Evolutionary conservation across 2,329 filamentous ascomycete species (phyloP).

Genomic region (Calonectria naviculata): DNA sequence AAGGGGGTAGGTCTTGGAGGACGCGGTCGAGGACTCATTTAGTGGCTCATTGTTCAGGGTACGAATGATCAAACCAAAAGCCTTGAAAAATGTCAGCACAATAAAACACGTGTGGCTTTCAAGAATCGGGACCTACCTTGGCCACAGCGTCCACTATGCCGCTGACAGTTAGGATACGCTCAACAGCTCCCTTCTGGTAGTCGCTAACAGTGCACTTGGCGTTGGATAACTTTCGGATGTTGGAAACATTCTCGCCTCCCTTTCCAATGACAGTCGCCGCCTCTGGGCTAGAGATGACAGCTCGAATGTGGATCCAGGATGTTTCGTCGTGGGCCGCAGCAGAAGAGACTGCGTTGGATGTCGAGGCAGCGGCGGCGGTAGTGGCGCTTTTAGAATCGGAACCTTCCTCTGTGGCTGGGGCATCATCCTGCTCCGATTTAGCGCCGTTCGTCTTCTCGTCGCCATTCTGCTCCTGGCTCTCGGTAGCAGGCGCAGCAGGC

Average conservation of each 20-base stretch:
- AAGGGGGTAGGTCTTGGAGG: conserved; percentile 97
- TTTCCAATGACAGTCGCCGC: conserved; percentile 99
- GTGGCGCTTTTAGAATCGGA: conserved; percentile 54
- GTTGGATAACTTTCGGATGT: conserved; percentile 93
- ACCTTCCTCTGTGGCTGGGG: conserved; percentile 42
- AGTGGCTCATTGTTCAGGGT: conserved; percentile 98
- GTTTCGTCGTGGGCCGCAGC: conserved; percentile 84
- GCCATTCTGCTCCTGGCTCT: conserved; percentile 60
- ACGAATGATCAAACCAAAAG: conserved; percentile 97
- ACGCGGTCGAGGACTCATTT: conserved; percentile 85
- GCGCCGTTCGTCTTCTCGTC: conserved; percentile 61
- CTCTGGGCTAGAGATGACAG: conserved; percentile 97
- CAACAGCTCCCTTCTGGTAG: conserved; percentile 95
- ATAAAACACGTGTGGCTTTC: not conserved
- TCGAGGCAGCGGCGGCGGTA: conserved; percentile 49
- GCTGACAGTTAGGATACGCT: conserved; percentile 97
- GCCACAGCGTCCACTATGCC: conserved; percentile 96
- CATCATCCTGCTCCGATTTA: conserved; percentile 51
- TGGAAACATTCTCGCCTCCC: conserved; percentile 97
- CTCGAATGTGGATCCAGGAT: conserved; percentile 95
- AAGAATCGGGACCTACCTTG: conserved; percentile 74
- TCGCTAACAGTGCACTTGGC: conserved; percentile 99
- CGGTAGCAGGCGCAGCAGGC: conserved; percentile 45
- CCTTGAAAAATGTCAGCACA: conserved; percentile 64
- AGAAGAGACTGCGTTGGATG: conserved; percentile 52